Base-by-base conservation (phyloP, 2,329 filamentous ascomycete species). In the Sporothrix pseudoabietina region DNA sequence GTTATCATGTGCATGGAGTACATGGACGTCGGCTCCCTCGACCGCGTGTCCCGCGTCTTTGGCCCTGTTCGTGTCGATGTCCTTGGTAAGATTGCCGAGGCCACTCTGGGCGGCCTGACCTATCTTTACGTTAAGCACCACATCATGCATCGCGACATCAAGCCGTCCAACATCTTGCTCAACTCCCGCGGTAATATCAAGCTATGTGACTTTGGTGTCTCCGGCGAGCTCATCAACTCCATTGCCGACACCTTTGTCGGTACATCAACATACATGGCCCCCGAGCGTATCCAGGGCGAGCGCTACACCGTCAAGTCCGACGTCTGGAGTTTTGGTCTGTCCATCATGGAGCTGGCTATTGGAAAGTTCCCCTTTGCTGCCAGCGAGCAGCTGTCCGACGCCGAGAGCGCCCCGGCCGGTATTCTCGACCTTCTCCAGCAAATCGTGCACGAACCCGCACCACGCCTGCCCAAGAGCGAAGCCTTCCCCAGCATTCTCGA, bases 1-100 rank as follows among this genome's bases (percentile, higher is more conserved):
- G 97, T 99, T 74, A 97, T 98, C 78, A 95, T 99, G 91, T 99
- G 96, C 82, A 99, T 99, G 96, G 96, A 99, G 82, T 98, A 99
- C 81, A 97, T 97, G 94, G 96, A 99, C 83, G 94, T 95, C 81
- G 96, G 96, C 70, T 92, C 96, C 39, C 90, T 99, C 69, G 96
- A 99, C 82, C 90, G 92, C 77, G 94, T 99, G 75, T 98, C 96
- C 0, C 94, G 93, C 80, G 93, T 95, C 75, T 98, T 98, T 79
- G 96, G 96, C 4, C 96, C 96, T 0, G 91, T 99, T 72, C 92
- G 96, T 72, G 95, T 99, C 72, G 96, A 98, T 80, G 95, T 99
- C 0, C 87, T 99, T 6, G 96, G 96, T 74, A 99, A 99, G 84
- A 98, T 99, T 78, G 94, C 96, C 72, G 96, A 98, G 84, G 94